These are phyloP conservation scores for Tylopilus rubrobrunneus DNA, from an alignment of 768 basidiomycete species.

Conservation along the genomic window DNA sequence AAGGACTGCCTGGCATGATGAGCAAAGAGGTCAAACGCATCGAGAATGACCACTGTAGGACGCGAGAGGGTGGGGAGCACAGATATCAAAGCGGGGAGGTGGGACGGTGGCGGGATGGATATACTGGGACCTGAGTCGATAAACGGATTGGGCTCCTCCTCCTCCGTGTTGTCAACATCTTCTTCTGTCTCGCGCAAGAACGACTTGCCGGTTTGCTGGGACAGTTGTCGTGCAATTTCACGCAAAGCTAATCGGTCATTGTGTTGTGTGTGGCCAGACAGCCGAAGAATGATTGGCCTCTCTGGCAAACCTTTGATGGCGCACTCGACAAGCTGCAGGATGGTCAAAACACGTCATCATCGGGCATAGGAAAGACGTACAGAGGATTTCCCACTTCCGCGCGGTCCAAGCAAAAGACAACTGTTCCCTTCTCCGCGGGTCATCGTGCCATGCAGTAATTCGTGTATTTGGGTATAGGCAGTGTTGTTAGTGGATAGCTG, in stretches of 20 bases:
- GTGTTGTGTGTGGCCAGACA: slow-evolving; percentile 82
- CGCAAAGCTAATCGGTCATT: slow-evolving; percentile 89
- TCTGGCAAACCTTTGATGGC: slow-evolving; percentile 45
- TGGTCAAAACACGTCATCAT: slow-evolving; percentile 2
- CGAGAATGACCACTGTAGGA: slow-evolving; percentile 80
- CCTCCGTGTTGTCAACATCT: slow-evolving; percentile 30
- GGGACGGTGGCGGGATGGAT: slow-evolving; percentile 59
- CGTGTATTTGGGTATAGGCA: slow-evolving; percentile 54
- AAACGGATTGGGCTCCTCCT: slow-evolving; percentile 49
- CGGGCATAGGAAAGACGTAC: slow-evolving; percentile 35
- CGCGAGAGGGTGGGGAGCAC: slow-evolving; percentile 73
- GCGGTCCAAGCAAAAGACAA: slow-evolving; percentile 80
- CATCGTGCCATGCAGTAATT: slow-evolving; percentile 70
- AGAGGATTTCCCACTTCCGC: slow-evolving; percentile 81
- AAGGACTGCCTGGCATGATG: slow-evolving; percentile 88
- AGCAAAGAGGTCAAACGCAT: slow-evolving; percentile 92
- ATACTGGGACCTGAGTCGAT: slow-evolving; percentile 35
- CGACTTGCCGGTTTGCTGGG: slow-evolving; percentile 66
- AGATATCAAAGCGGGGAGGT: slow-evolving; percentile 71
- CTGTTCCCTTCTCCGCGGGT: slow-evolving; percentile 89
- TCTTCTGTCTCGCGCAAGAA: slow-evolving; percentile 39
- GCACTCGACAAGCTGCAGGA: slow-evolving; percentile 53
- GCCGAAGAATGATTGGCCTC: slow-evolving; percentile 67
- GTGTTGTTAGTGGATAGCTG: slow-evolving; percentile 43
- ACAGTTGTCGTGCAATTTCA: slow-evolving; percentile 84